These are phyloP conservation scores for Globisporangium cylindrosporum DNA, from an alignment of 352 stramenopile genomes.

Conservation along the genomic window DNA sequence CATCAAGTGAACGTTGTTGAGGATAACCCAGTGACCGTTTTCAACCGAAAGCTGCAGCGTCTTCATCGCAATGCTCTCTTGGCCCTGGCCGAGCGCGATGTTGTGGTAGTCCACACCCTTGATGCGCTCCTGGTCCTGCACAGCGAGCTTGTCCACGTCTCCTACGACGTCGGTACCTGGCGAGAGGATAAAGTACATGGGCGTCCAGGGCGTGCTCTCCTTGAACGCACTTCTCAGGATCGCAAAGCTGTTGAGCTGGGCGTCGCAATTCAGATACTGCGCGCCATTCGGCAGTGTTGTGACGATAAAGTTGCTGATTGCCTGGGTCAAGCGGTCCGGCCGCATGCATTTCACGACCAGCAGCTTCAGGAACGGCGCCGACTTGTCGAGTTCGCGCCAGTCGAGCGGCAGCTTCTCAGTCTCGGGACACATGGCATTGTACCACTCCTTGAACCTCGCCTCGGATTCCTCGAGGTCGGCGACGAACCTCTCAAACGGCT, in stretches of 20 bases:
- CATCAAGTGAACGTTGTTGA: slow-evolving; percentile 96
- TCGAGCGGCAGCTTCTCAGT: slow-evolving; percentile 89
- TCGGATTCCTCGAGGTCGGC: slow-evolving; percentile 88
- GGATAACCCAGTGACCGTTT: slow-evolving; percentile 94
- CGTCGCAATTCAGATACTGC: slow-evolving; percentile 82
- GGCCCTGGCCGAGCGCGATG: slow-evolving; percentile 92
- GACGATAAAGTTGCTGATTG: slow-evolving; percentile 93
- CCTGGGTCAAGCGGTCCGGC: slow-evolving; percentile 91
- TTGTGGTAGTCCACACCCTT: slow-evolving; percentile 97
- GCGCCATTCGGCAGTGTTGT: slow-evolving; percentile 67
- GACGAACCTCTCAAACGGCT: slow-evolving; percentile 86
- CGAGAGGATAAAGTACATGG: slow-evolving; percentile 97
- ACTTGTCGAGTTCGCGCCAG: slow-evolving; percentile 91
- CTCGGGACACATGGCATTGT: slow-evolving; percentile 83
- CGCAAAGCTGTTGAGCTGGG: slow-evolving; percentile 93
- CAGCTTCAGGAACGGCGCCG: slow-evolving; percentile 89
- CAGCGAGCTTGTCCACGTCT: slow-evolving; percentile 93
- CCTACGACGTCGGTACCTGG: slow-evolving; percentile 96
- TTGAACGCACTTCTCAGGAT: slow-evolving; percentile 93
- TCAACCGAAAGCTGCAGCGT: slow-evolving; percentile 83
- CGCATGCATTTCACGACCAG: slow-evolving; percentile 93
- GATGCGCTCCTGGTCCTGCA: slow-evolving; percentile 88
- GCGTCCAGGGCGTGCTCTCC: slow-evolving; percentile 93
- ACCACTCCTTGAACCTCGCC: slow-evolving; percentile 91
- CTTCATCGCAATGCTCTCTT: slow-evolving; percentile 90